Conservation (phyloP, 148 eudicot genomes). For the Pouteria glomerata region DNA sequence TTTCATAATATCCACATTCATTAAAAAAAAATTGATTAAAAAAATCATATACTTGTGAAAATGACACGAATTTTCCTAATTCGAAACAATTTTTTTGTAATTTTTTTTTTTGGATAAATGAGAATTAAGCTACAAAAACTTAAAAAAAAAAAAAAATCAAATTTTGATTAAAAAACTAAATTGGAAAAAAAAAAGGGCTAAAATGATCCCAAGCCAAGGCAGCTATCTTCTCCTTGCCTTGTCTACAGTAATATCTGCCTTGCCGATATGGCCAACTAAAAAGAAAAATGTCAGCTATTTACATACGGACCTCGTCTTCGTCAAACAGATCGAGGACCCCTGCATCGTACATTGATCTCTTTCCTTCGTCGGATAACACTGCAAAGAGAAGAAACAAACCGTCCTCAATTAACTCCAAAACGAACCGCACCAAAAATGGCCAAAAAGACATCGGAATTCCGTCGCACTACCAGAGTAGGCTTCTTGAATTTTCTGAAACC, state of each 20-base stretch:
- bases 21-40: too few relatives aligned
- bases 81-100: too few relatives aligned
- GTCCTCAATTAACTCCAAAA: neutral
- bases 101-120: too few relatives aligned
- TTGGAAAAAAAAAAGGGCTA: too few relatives aligned
- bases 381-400: constrained; percentile 13
- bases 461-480: constrained; percentile 63
- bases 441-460: neutral
- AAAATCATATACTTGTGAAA: too few relatives aligned
- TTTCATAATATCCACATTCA: too few relatives aligned
- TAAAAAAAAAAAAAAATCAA: too few relatives aligned
- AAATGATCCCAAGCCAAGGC: too few relatives aligned
- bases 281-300: constrained; percentile 6
- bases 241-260: neutral
- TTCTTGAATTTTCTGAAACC: constrained; percentile 92
- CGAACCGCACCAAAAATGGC: neutral
- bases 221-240: too few relatives aligned
- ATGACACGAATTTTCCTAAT: too few relatives aligned
- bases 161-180: too few relatives aligned
- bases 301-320: constrained; percentile 59
- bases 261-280: neutral
- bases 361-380: constrained; percentile 81
- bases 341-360: constrained; percentile 81
- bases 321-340: constrained; percentile 76
- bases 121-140: too few relatives aligned